Evolutionary conservation across 1,284 basidiomycete species (phyloP).

Genomic region (Blastosporella zonata): DNA sequence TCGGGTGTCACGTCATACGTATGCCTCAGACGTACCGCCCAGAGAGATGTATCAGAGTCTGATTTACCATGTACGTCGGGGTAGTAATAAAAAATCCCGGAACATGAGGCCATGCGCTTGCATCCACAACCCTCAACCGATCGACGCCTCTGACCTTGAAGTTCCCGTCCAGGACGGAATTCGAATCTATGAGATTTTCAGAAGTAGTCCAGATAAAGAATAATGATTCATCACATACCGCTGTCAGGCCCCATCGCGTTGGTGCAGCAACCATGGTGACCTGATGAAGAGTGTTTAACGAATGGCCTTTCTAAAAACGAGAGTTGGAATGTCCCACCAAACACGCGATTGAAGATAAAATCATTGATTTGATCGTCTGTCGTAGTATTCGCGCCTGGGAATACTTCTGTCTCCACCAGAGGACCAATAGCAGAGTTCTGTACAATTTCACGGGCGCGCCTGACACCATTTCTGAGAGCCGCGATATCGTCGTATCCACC

Average conservation of each 20-base stretch:
- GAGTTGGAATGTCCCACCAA: slow-evolving; percentile 18
- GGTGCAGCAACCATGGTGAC: slow-evolving; percentile 33
- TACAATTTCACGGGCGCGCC: slow-evolving; percentile 23
- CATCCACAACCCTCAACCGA: slow-evolving; percentile 28
- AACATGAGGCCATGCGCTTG: slow-evolving; percentile 28
- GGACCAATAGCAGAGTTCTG: slow-evolving; percentile 17
- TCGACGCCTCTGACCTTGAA: slow-evolving; percentile 29
- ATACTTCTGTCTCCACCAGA: slow-evolving; percentile 23
- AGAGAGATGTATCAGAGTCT: too few relatives aligned
- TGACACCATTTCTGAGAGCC: slow-evolving; percentile 24
- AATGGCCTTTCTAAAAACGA: not conserved
- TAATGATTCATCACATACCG: slow-evolving; percentile 15
- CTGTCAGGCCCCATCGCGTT: slow-evolving; percentile 28
- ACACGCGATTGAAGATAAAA: slow-evolving; percentile 25
- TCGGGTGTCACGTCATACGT: too few relatives aligned
- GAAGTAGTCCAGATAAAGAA: too few relatives aligned
- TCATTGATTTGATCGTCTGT: slow-evolving; percentile 28
- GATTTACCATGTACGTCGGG: slow-evolving; percentile 28
- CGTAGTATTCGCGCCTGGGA: slow-evolving; percentile 22
- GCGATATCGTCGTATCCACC: slow-evolving; percentile 24
- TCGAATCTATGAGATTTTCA: slow-evolving; percentile 19
- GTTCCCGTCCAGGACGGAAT: slow-evolving; percentile 29
- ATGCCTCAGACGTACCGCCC: too few relatives aligned
- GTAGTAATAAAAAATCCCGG: slow-evolving; percentile 31
- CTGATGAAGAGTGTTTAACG: slow-evolving; percentile 8